phyloP scores from a whole-genome alignment of 2,329 filamentous ascomycete genomes.

The Aspergillus ochraceus region DNA sequence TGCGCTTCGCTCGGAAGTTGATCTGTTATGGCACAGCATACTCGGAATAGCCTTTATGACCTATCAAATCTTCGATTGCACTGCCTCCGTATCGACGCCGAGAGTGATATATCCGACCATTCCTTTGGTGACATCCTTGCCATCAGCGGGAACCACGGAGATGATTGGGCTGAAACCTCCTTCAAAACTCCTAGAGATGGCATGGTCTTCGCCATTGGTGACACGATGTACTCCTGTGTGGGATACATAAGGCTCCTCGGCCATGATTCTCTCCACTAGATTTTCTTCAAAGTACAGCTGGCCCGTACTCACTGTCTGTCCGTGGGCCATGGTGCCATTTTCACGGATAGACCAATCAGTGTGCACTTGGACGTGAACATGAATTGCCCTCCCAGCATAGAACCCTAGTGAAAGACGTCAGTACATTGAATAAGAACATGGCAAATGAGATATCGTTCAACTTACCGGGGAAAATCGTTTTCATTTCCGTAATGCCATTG shows the following conservation, averaged over 20 bases:
- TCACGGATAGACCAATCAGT: constrained; percentile 24
- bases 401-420: constrained; percentile 28
- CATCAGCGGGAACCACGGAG: not conserved
- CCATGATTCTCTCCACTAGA: constrained; percentile 32
- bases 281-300: constrained; percentile 35
- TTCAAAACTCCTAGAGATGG: not conserved
- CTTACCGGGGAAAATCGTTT: constrained; percentile 41
- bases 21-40: too few species aligned
- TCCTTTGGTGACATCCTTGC: not conserved
- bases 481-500: constrained; percentile 49
- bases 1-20: too few species aligned
- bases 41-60: too few species aligned
- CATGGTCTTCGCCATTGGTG: constrained; percentile 26
- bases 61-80: not conserved
- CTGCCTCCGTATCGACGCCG: not conserved
- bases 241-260: constrained; percentile 32
- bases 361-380: constrained; percentile 51
- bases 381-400: constrained; percentile 44
- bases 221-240: constrained; percentile 40
- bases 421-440: not conserved
- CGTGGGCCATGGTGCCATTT: constrained; percentile 28
- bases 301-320: constrained; percentile 31
- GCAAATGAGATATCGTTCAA: not conserved
- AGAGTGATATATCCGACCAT: not conserved
- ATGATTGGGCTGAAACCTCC: not conserved